Percentiles rank a stretch among this genome's conserved stretches.
Evolutionary conservation across 2,329 filamentous ascomycete genomes (phyloP).

Genomic region (Zymoseptoria crescenta): DNA sequence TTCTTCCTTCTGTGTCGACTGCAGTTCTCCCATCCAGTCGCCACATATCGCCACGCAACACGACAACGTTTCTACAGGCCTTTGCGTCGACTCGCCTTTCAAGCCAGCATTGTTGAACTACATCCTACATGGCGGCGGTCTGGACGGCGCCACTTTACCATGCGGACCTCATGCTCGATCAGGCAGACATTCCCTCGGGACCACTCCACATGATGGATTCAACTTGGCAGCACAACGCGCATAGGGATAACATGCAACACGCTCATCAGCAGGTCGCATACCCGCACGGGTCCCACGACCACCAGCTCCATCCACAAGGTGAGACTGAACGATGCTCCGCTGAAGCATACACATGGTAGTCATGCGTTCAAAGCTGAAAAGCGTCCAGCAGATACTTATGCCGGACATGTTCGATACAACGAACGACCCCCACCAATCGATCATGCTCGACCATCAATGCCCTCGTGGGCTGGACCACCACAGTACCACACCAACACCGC

Average conservation of each 20-base stretch:
- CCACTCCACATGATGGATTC: background rate
- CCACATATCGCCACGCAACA: background rate
- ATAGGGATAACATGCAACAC: background rate
- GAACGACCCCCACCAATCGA: background rate
- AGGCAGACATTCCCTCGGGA: background rate
- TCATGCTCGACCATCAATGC: slow-evolving; percentile 5
- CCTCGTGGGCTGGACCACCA: background rate
- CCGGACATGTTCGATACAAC: background rate
- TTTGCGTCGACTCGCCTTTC: background rate
- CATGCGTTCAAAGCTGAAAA: background rate
- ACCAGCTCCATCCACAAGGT: background rate
- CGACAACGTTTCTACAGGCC: background rate
- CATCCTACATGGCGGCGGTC: background rate
- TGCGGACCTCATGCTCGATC: background rate
- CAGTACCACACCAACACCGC: background rate
- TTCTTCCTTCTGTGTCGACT: background rate
- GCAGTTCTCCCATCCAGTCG: background rate
- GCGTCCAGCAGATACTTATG: background rate
- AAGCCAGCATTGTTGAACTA: background rate
- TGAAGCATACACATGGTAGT: background rate
- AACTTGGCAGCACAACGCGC: background rate
- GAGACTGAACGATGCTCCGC: background rate
- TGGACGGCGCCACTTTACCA: background rate
- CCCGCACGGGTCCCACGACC: background rate
- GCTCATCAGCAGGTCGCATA: background rate